phyloP scores from a whole-genome alignment of 345 rosid species.

The Syzygium jambos region DNA sequence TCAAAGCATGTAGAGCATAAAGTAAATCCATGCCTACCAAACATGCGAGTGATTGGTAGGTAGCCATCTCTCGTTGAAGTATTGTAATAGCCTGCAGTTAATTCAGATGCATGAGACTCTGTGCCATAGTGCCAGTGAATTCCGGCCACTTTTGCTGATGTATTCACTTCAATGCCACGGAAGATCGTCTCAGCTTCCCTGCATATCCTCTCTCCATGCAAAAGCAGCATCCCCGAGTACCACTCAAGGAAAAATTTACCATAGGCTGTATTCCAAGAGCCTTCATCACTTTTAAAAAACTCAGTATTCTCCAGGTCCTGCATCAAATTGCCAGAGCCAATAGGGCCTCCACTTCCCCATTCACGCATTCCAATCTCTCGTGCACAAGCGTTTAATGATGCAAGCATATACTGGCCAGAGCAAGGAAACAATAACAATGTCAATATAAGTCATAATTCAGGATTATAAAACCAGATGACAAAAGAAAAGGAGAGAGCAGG shows the following conservation, averaged over 20 bases:
- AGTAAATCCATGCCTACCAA: constrained; percentile 25
- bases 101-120: constrained; percentile 36
- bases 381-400: constrained; percentile 38
- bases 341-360: constrained; percentile 40
- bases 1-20: constrained; percentile 36
- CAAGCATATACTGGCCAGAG: constrained; percentile 34
- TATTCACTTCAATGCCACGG: constrained; percentile 19
- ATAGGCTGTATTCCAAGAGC: constrained; percentile 33
- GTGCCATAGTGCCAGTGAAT: constrained; percentile 41
- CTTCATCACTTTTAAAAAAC: constrained; percentile 29
- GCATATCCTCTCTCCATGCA: constrained; percentile 41
- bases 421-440: background rate
- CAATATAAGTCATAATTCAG: background rate
- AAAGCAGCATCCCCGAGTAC: constrained; percentile 41
- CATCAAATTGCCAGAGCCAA: constrained; percentile 21
- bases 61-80: constrained; percentile 34
- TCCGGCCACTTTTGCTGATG: constrained; percentile 32
- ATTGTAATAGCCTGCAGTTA: constrained; percentile 44
- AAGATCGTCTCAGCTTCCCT: constrained; percentile 34
- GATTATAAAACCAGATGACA: background rate
- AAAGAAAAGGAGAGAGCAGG: background rate
- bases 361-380: constrained; percentile 21
- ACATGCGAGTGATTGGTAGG: constrained; percentile 36
- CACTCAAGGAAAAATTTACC: constrained; percentile 42
- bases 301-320: constrained; percentile 30